These are phyloP conservation scores for Lachancea fermentati DNA, from an alignment of 805 yeast species.

Conservation along the genomic window DNA sequence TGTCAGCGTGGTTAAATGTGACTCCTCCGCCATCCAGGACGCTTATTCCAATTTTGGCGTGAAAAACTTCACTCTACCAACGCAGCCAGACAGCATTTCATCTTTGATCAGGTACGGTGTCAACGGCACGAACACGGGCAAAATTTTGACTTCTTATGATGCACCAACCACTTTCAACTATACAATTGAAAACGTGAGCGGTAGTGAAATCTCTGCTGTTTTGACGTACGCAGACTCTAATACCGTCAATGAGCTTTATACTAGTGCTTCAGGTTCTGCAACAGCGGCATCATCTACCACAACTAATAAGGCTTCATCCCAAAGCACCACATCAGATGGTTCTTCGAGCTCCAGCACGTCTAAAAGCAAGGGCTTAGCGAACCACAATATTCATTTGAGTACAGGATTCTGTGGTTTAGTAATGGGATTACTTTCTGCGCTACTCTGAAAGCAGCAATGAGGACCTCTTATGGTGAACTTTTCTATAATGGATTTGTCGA, in stretches of 20 bases:
- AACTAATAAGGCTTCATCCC: slow-evolving; percentile 17
- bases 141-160: slow-evolving; percentile 36
- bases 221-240: slow-evolving; percentile 35
- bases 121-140: slow-evolving; percentile 40
- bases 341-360: slow-evolving; percentile 10
- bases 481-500: too few species aligned
- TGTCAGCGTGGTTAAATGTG: slow-evolving; percentile 35
- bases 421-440: slow-evolving; percentile 36
- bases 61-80: slow-evolving; percentile 42
- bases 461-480: too few species aligned
- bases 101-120: slow-evolving; percentile 45
- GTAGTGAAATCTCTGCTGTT: slow-evolving; percentile 32
- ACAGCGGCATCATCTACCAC: slow-evolving; percentile 17
- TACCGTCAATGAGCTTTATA: slow-evolving; percentile 33
- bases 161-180: slow-evolving; percentile 37
- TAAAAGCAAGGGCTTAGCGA: slow-evolving; percentile 25
- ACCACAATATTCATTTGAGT: slow-evolving; percentile 7
- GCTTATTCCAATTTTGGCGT: slow-evolving; percentile 40
- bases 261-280: slow-evolving; percentile 13
- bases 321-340: slow-evolving; percentile 14
- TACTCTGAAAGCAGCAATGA: too few species aligned
- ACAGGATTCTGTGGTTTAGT: slow-evolving; percentile 31
- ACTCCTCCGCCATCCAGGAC: slow-evolving; percentile 32
- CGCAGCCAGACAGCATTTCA: slow-evolving; percentile 40
- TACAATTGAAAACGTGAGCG: slow-evolving; percentile 35